Percentiles rank a stretch among this genome's conserved stretches.
Conservation (phyloP, 2,329 filamentous ascomycete species). For the Colletotrichum godetiae region DNA sequence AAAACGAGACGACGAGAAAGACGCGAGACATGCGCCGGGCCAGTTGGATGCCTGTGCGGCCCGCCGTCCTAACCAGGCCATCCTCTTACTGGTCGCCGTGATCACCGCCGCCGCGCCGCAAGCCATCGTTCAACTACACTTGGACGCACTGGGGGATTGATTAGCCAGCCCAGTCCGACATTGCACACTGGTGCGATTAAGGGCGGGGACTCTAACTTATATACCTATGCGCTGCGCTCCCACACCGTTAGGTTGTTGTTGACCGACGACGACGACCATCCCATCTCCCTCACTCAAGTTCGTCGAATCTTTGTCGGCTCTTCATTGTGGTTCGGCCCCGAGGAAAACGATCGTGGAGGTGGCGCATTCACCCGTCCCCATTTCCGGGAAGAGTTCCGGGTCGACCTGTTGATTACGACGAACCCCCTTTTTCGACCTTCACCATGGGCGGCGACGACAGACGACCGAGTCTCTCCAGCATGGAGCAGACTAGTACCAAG, state of each 20-base stretch:
- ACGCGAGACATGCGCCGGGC: constrained; percentile 34
- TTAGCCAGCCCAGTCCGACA: background rate
- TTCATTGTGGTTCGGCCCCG: constrained; percentile 1
- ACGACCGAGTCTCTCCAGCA: constrained; percentile 36
- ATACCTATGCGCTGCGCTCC: constrained; percentile 8
- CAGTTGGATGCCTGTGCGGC: constrained; percentile 35
- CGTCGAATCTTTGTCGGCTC: background rate
- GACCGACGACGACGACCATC: background rate
- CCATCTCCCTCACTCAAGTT: background rate
- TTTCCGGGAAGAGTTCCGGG: constrained; percentile 6
- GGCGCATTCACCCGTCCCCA: background rate
- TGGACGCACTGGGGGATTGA: constrained; percentile 17
- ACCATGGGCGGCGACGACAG: constrained; percentile 33
- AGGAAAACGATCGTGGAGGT: constrained; percentile 16
- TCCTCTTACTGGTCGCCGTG: constrained; percentile 31
- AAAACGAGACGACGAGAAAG: constrained; percentile 31
- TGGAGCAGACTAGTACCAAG: constrained; percentile 50
- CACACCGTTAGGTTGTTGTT: background rate
- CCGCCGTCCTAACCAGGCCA: constrained; percentile 24
- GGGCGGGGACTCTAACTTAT: constrained; percentile 15
- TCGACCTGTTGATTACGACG: background rate
- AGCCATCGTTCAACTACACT: constrained; percentile 31
- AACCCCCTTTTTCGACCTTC: background rate
- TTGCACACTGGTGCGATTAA: constrained; percentile 16
- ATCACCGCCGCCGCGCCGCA: constrained; percentile 27